Base-by-base conservation (phyloP, 495 filamentous ascomycete species). In the Lophiotrema nucula region DNA sequence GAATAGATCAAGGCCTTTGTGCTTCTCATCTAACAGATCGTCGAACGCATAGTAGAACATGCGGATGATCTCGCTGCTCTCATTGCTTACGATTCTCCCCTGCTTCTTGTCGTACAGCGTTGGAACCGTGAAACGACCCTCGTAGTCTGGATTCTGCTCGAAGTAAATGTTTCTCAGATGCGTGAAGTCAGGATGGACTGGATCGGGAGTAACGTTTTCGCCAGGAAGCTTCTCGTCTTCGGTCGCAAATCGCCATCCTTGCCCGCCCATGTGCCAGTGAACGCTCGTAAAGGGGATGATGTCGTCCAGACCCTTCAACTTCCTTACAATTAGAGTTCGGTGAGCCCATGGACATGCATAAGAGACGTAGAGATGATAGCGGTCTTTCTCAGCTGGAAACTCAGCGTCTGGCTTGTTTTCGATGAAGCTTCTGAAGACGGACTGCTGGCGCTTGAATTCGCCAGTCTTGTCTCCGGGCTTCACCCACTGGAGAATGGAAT, bases 41-140 rank as follows among this genome's bases (percentile, higher is more conserved):
- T 96, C 89, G 67, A 92, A 96, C 53, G 83, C 81, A 56, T 75
- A 67, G 72, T 88, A 87, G 68, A 88, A 77, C 84, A 88, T 88
- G 69, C 84, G 82, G 70, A 93, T 83, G 60, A 95, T 89, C 77
- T 95, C 90, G 56, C 81, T 82, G 63, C 85, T 89, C 77, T 95
- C 90, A 60, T 95, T 95, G 71, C 80, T 91, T 54, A 92, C 89
- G 56, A 92, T 88, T 22, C 79, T 83, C 56, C 83, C 77, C 43
- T 72, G 72, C 72, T 87, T 83, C 67, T 78, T 88, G 70, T 95
- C 89, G 76, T 84, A 93, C 22, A 95, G 75, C 24, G 82, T 79
- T 2, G 90, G 90, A 5, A 95, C 88, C 0, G 89, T 93, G 69
- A 85, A 93, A 22, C 88, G 76, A 1, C 87, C 88, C 39, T 78